A percentile compares a stretch with the other conserved stretches of the same genome.
phyloP scores from a whole-genome alignment of 495 filamentous ascomycete species.

The Aspergillus leporis region DNA sequence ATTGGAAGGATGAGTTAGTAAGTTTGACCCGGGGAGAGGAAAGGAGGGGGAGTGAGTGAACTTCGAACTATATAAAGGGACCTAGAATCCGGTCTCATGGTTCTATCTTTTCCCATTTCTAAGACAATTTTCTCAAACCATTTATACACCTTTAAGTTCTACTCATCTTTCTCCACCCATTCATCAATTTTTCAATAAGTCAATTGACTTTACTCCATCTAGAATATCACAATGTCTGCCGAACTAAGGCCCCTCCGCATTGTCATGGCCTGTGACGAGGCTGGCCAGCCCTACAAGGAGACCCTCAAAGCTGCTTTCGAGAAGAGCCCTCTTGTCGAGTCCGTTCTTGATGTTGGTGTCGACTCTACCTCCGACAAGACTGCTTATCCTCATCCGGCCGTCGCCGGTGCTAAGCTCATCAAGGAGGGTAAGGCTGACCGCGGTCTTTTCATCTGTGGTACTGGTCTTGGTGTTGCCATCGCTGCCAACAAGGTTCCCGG shows the following conservation, averaged over 20 bases:
- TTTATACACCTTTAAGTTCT: background rate
- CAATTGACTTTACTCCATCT: conserved; percentile 4
- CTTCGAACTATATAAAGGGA: background rate
- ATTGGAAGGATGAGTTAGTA: background rate
- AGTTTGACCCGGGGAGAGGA: background rate
- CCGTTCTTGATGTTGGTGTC: conserved; percentile 70
- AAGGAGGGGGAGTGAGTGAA: background rate
- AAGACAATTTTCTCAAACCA: background rate
- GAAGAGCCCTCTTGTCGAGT: conserved; percentile 63
- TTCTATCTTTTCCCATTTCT: background rate
- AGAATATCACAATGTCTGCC: conserved; percentile 34
- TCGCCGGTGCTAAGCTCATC: conserved; percentile 67
- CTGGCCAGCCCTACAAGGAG: conserved; percentile 77
- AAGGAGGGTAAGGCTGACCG: conserved; percentile 69
- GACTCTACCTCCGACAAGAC: conserved; percentile 69
- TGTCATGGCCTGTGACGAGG: conserved; percentile 68
- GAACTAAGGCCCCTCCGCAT: conserved; percentile 52
- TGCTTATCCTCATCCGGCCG: conserved; percentile 80
- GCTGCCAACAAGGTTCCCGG: conserved; percentile 84
- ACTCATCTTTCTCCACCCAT: background rate
- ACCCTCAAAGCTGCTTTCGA: conserved; percentile 73
- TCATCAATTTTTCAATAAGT: background rate
- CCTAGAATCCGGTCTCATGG: background rate
- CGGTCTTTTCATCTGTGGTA: conserved; percentile 84
- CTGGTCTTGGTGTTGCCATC: conserved; percentile 84